These are phyloP conservation scores for Cercospora beticola DNA, from an alignment of 2,329 filamentous ascomycete species.

Conservation along the genomic window DNA sequence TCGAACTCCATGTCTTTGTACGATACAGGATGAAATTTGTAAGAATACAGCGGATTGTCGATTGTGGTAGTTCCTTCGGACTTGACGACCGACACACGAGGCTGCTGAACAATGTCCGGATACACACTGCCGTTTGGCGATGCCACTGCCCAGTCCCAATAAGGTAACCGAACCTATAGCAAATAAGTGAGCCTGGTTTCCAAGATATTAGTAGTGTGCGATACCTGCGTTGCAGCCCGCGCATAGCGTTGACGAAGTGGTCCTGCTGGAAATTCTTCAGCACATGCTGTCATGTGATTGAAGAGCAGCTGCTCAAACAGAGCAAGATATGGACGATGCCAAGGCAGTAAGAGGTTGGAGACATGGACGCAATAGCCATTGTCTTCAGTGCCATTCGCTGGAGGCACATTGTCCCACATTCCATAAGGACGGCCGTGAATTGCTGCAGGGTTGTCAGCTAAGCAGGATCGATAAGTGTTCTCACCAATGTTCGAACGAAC, in stretches of 20 bases:
- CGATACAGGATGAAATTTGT: constrained; percentile 54
- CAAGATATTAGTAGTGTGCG: background rate
- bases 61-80: constrained; percentile 38
- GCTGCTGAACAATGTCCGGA: constrained; percentile 43
- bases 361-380: constrained; percentile 76
- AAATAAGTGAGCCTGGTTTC: background rate
- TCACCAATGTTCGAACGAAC: constrained; percentile 47
- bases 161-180: constrained; percentile 44
- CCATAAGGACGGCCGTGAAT: constrained; percentile 75
- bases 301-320: constrained; percentile 49
- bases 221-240: constrained; percentile 38
- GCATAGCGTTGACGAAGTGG: constrained; percentile 41
- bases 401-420: constrained; percentile 56
- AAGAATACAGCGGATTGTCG: constrained; percentile 39
- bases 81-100: constrained; percentile 40
- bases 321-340: constrained; percentile 79
- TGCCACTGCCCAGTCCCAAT: constrained; percentile 50
- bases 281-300: constrained; percentile 43
- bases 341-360: constrained; percentile 72
- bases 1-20: constrained; percentile 57
- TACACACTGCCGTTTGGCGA: constrained; percentile 37
- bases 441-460: constrained; percentile 47
- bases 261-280: constrained; percentile 43
- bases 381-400: constrained; percentile 52
- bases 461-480: background rate